Evolutionary conservation across 2,329 filamentous ascomycete species (phyloP), one percentile per base, ranked within the genome.

Genomic region (Clarireedia homoeocarpa): DNA sequence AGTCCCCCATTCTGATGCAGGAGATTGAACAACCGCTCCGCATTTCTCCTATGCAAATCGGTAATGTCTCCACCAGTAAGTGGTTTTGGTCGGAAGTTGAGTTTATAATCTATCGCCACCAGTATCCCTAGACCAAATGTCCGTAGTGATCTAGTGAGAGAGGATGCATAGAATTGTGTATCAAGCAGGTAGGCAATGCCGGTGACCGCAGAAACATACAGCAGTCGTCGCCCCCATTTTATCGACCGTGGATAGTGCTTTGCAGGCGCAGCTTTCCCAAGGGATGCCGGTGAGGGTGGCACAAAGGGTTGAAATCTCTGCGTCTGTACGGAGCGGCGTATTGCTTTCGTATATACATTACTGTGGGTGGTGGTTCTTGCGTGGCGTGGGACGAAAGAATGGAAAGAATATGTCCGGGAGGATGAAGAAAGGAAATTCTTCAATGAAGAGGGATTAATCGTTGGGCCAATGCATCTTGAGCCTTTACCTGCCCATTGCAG

Each of bases 81-180:
- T 6, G 92, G 91, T 62, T 90, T 75, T 5, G 88, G 80, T 5
- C 89, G 83, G 72, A 99, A 99, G 73, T 99, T 97, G 71, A 97
- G 77, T 74, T 96, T 97, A 77, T 99, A 97, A 74, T 99, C 94
- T 24, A 91, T 67, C 0, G 91, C 92, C 15, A 95, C 88, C 47
- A 91, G 68, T 10, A 95, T 74, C 6, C 91, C 92, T 2, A 83
- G 83, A 42, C 80, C 78, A 70, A 97, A 96, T 0, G 94, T 96
- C 44, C 87, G 86, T 44, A 88, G 71, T 24, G 88, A 92, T 55
- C 94, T 87, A 39, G 80, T 83, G 26, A 96, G 74, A 12, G 89
- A 86, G 0, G 88, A 86, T 51, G 90, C 89, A 71, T 94, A 95
- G 67, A 88, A 77, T 61, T 86, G 80, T 14, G 72, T 80, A 72